A percentile compares a stretch with the other conserved stretches of the same genome.
These are phyloP conservation scores for Corchorus olitorius DNA, from an alignment of 345 rosid species.

Conservation along the genomic window DNA sequence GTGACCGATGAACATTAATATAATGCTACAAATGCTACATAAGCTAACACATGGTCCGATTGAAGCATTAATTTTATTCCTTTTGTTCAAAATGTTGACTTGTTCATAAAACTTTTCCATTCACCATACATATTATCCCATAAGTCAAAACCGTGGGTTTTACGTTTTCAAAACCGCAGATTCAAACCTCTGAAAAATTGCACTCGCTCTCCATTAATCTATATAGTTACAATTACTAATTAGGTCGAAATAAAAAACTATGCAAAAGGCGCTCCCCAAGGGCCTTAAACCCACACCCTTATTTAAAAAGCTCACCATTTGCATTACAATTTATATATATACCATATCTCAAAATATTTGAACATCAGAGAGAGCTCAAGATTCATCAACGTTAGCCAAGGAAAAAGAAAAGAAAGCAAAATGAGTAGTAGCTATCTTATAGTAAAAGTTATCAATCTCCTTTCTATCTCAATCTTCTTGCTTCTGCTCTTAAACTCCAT, in stretches of 20 bases:
- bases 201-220: neutral
- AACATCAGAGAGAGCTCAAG: neutral
- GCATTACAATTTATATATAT: neutral
- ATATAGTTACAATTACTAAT: neutral
- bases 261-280: no score
- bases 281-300: no score
- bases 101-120: neutral
- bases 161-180: neutral
- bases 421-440: neutral
- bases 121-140: neutral
- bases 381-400: neutral
- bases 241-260: no score
- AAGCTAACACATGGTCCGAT: no score
- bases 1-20: neutral
- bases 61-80: neutral
- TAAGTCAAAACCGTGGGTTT: constrained; percentile 7
- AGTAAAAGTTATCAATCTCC: constrained; percentile 3
- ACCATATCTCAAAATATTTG: neutral
- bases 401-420: neutral
- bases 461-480: neutral
- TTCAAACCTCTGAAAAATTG: neutral
- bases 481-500: neutral
- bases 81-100: neutral
- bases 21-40: neutral
- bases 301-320: no score